A percentile compares a stretch with the other conserved stretches of the same genome.
Evolutionary conservation across 2,329 filamentous ascomycete species (phyloP).

Genomic region (Gremmenia infestans): DNA sequence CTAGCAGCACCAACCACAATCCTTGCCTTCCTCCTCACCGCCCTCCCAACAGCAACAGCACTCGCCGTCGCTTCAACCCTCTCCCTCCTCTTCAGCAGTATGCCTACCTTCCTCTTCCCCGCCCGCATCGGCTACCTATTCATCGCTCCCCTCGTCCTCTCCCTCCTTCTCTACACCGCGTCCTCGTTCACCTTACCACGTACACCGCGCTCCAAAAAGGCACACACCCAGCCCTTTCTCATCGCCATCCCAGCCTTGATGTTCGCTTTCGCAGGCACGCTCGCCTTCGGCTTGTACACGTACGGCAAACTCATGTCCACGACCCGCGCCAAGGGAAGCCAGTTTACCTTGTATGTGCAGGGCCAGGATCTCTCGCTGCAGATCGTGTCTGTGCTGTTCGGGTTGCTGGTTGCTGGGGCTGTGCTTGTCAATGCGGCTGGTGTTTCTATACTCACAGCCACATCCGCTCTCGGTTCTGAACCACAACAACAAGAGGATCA

Average conservation of each 20-base stretch:
- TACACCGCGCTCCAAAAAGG: conserved; percentile 4
- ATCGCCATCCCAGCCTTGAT: conserved; percentile 10
- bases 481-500: too few species aligned
- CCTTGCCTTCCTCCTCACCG: conserved; percentile 41
- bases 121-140: conserved; percentile 39
- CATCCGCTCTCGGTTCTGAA: too few species aligned
- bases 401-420: conserved; percentile 10
- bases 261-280: conserved; percentile 11
- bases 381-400: conserved; percentile 18
- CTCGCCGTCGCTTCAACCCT: conserved; percentile 44
- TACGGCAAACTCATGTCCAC: conserved; percentile 1
- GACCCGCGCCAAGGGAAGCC: not conserved
- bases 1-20: conserved; percentile 45
- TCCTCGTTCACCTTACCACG: conserved; percentile 8
- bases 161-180: conserved; percentile 14
- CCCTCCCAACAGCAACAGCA: conserved; percentile 42
- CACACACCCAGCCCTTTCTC: not conserved
- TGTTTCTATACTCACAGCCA: too few species aligned
- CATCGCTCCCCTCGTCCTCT: conserved; percentile 27
- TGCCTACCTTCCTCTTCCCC: conserved; percentile 39
- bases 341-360: conserved; percentile 8
- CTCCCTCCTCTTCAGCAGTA: conserved; percentile 42
- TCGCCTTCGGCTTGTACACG: conserved; percentile 19
- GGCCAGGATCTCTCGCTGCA: conserved; percentile 14
- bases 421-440: conserved; percentile 4